Base-by-base conservation (phyloP, 768 basidiomycete genomes). In the Auriscalpium orientale region DNA sequence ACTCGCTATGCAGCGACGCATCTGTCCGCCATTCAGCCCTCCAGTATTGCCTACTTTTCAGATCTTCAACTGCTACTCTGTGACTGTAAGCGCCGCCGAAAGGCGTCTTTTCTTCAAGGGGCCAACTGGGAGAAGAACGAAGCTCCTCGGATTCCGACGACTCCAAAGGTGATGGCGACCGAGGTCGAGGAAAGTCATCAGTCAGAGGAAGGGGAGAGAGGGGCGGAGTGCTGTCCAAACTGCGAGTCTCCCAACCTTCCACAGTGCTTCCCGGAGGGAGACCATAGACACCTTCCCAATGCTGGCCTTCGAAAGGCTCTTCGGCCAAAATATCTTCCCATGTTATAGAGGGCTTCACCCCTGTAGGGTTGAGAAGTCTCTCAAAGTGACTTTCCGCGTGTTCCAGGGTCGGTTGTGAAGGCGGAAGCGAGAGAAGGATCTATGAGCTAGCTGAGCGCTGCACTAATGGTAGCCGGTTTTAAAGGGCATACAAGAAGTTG, bases 301-400 rank as follows among this genome's bases (percentile, higher is more conserved):
- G 90, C 58, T 91, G 83, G 15, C 87, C 91, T 68, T 91, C 87
- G 58, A 89, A 87, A 4, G 89, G 88, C 55, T 91, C 90, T 63
- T 90, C 89, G 1, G 79, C 79, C 15, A 92, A 76, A 51, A 93
- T 91, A n/a, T 82, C 77, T 57, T 77, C 74, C 91, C 91, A 93
- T 3, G 86, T 89, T 8, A 90, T 68, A 1, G 73, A 62, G 3
- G 73, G 67, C 8, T 65, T 73, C 8, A 60, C 55, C 46, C 63
- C 49, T 22, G 64, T 71, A 21, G 81, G 83, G 56, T 83, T 76
- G 22, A 65, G 69, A 13, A 78, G 66, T 1, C 62, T 65, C 34
- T 84, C 71, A 7, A 85, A 72, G 60, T 80, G 82, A 0, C 68
- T 56, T 6, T 81, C 76, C n/a, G 84, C 87, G 60, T 74, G 76